A percentile compares a stretch with the other conserved stretches of the same genome.
These are phyloP conservation scores for Globisporangium sylvaticum DNA, from an alignment of 352 stramenopile species.

Conservation along the genomic window DNA sequence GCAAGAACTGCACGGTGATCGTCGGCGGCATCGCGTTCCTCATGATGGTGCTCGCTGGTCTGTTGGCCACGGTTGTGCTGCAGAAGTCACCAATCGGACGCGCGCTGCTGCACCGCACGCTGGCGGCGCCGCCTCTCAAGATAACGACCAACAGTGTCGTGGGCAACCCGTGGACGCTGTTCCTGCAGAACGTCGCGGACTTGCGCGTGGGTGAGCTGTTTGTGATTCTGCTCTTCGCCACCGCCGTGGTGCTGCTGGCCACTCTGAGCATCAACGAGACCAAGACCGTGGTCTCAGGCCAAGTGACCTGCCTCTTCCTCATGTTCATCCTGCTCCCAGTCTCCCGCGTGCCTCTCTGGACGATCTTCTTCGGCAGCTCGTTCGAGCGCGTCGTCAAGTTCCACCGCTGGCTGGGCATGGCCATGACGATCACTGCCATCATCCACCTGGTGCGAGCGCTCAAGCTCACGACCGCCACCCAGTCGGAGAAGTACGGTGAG, in stretches of 20 bases:
- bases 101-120: slow-evolving; percentile 3
- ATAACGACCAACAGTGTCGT: slow-evolving; percentile 40
- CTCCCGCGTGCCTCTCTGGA: slow-evolving; percentile 43
- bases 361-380: too few species aligned
- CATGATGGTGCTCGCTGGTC: slow-evolving; percentile 39
- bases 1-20: slow-evolving; percentile 50
- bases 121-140: slow-evolving; percentile 17
- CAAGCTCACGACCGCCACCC: too few species aligned
- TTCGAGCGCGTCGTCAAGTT: too few species aligned
- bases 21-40: slow-evolving; percentile 50
- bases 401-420: too few species aligned
- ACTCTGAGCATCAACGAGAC: slow-evolving; percentile 35
- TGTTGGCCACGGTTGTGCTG: not conserved
- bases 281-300: slow-evolving; percentile 42
- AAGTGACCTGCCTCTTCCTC: slow-evolving; percentile 56
- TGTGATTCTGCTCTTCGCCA: too few species aligned
- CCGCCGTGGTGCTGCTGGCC: slow-evolving; percentile 32
- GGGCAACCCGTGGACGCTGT: slow-evolving; percentile 39
- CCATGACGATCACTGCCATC: too few species aligned
- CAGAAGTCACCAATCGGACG: not conserved
- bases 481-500: too few species aligned
- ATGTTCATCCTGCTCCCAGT: slow-evolving; percentile 80
- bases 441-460: too few species aligned
- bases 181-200: too few species aligned
- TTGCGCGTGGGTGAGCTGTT: too few species aligned